These are phyloP conservation scores for Trifolium fragiferum DNA, from an alignment of 306 rosid genomes.

Conservation along the genomic window DNA sequence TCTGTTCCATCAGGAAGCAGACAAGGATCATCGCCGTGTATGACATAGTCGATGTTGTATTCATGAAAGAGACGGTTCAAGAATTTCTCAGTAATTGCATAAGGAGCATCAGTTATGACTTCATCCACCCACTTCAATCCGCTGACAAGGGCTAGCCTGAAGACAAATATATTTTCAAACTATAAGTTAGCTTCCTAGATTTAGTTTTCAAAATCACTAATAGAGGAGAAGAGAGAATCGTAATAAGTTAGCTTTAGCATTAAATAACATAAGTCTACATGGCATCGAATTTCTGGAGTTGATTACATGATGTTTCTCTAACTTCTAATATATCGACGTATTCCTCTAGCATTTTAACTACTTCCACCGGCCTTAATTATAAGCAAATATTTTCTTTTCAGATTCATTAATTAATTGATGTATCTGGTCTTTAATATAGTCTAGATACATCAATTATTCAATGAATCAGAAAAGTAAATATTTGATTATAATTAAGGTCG, in stretches of 20 bases:
- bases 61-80: conserved; percentile 92
- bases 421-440: no score
- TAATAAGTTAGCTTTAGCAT: conserved; percentile 5
- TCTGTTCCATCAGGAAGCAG: conserved; percentile 99
- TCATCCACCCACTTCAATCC: conserved; percentile 99
- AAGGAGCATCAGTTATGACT: conserved; percentile 95
- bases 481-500: no score
- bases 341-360: conserved; percentile 5
- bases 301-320: conserved; percentile 10
- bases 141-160: conserved; percentile 89
- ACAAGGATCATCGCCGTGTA: conserved; percentile 99
- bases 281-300: conserved; percentile 19
- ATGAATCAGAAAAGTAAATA: no score
- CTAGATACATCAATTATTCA: no score
- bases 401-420: no score
- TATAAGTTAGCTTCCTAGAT: conserved; percentile 17
- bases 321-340: neutral
- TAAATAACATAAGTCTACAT: conserved; percentile 2
- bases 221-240: neutral
- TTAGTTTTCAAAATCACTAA: conserved; percentile 7
- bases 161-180: conserved; percentile 30
- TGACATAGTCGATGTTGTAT: conserved; percentile 91
- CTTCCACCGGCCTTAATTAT: no score
- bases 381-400: no score
- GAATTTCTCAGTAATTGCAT: conserved; percentile 89